Base-by-base conservation (phyloP, 345 rosid genomes). In the Carallia brachiata region DNA sequence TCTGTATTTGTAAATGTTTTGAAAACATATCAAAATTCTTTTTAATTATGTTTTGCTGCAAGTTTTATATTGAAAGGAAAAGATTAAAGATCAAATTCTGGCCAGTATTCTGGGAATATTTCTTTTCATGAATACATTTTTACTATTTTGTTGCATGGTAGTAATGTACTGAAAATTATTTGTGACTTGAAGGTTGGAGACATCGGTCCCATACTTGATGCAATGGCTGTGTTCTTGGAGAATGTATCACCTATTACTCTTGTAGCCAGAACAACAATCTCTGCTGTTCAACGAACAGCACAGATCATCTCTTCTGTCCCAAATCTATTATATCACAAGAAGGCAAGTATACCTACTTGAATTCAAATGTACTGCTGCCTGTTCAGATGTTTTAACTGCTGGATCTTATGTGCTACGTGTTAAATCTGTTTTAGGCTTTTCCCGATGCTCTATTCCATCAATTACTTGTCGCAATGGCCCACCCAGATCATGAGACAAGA, bases 381-480 rank as follows among this genome's bases (percentile, higher is more conserved):
- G 58, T 67, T 70, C 34, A 65, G 47, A 65, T 74, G 36, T 32
- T 61, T 18, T 62, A 64, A 65, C 31, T 27, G 37, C 37, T 73
- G 54, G 67, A 63, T 72, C 52, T 72, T 39, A 66, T 37, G 28
- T 67, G 48, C 61, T 67, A 36, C 36, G 50, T 44, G 50, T 15
- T 44, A 13, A 44, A 44, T 64, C 44, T 74, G 31, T 84, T 72
- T 65, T 88, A 93, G 98, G 86, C 92, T 75, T 93, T 93, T 78
- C 98, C 98, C 55, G 96, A 93, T 72, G 85, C 91, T 70, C 76
- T 93, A 56, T 91, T 93, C 84, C 98, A 93, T 70, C 96, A 87
- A 74, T 80, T 91, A 83, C 90, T 93, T 57, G 82, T 80, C n/a
- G 88, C 91, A 53, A 89, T 93, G 98, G 80, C 85, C 66, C 94